Base-by-base conservation (phyloP, 2,329 filamentous ascomycete genomes). In the Aureobasidium sp. region DNA sequence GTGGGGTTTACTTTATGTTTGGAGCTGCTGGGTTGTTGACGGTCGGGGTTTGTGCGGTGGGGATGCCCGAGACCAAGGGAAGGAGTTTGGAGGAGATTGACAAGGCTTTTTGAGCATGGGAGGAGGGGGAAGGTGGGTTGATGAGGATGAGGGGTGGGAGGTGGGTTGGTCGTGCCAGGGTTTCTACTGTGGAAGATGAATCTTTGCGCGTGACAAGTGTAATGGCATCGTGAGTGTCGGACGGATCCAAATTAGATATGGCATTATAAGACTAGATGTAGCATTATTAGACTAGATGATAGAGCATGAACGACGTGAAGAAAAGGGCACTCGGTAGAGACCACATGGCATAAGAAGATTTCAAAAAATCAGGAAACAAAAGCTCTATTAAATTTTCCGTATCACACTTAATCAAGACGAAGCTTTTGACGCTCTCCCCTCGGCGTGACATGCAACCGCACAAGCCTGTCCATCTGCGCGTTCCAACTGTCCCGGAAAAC, bases 401-500 rank as follows among this genome's bases (percentile, higher is more conserved):
- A 44, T 40, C 22, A 5, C 22, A 3, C 34, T 29, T 45, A 45
- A 10, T 34, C 41, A 1, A 53, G 39, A n/a, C 22, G 19, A 6
- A 53, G 14, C 21, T 37, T 53, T 7, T 44, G 49, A n/a, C 50
- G 40, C 41, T 55, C 30, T 17, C 22, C 30, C 3, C 32, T 30
- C 2, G 35, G 37, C 6, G 44, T 42, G 6, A 50, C 24, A 10
- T 25, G 35, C 12, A 55, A 19, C 6, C 37, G 27, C 2, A 96
- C 80, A 56, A 97, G 73, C 62, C 77, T 80, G 63, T 85, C 82
- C 74, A 94, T 80, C 68, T 94, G 81, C 25, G 69, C 69, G 38
- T 88, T 70, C 91, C 93, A 98, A 60, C 83, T 84, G 61, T 77
- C 78, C 1, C 79, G 83, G 71, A 98, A 98, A 55, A 85, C 86